phyloP scores from a whole-genome alignment of 2,329 filamentous ascomycete species.

The Tolypocladium endophyticum region DNA sequence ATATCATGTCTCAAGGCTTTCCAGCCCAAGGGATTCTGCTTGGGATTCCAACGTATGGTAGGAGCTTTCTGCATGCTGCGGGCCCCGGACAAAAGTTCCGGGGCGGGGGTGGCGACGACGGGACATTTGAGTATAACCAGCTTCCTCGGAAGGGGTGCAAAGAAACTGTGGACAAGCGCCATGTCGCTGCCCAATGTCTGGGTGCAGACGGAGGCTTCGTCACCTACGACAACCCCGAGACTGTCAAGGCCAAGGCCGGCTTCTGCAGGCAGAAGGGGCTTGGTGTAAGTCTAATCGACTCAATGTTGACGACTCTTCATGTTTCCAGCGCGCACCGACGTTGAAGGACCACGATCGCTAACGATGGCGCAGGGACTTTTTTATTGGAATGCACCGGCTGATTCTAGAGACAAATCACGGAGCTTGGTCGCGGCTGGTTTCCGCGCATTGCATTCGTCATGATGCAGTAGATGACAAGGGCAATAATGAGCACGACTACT shows the following conservation, averaged over 20 bases:
- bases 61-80: constrained; percentile 58
- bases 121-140: constrained; percentile 63
- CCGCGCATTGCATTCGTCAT: constrained; percentile 27
- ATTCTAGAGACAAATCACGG: constrained; percentile 47
- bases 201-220: constrained; percentile 69
- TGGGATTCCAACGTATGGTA: constrained; percentile 65
- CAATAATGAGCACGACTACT: background rate
- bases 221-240: constrained; percentile 69
- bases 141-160: constrained; percentile 51
- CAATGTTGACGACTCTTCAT: background rate
- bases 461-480: background rate
- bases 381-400: constrained; percentile 71
- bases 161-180: constrained; percentile 57
- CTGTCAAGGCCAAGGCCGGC: constrained; percentile 62
- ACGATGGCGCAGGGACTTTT: constrained; percentile 51
- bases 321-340: background rate
- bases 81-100: constrained; percentile 53
- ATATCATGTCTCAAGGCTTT: constrained; percentile 56
- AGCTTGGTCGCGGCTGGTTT: constrained; percentile 51
- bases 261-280: constrained; percentile 63
- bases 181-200: constrained; percentile 60
- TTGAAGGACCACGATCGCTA: background rate
- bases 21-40: constrained; percentile 62
- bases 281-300: constrained; percentile 35
- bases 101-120: constrained; percentile 49